Percentiles rank a stretch among this genome's conserved stretches.
Conservation (phyloP, 2,329 filamentous ascomycete species). For the Neurospora sp. region DNA sequence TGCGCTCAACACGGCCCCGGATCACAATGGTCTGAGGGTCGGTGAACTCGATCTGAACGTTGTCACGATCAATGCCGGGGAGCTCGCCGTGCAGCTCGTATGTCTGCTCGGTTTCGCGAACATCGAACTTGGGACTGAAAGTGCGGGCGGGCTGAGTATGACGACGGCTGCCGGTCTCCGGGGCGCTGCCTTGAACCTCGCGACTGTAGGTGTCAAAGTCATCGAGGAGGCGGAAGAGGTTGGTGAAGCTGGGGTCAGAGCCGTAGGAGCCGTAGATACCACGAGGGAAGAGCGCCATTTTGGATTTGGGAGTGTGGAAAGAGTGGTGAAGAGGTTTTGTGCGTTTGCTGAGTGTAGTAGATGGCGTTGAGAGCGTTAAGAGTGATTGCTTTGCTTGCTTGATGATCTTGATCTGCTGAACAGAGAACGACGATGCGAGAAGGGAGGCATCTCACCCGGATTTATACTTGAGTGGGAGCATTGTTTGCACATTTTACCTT, state of each 20-base stretch:
- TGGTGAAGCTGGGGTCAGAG: constrained; percentile 40
- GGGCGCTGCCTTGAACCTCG: constrained; percentile 18
- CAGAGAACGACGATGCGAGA: neutral
- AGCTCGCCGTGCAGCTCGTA: constrained; percentile 78
- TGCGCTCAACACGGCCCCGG: constrained; percentile 58
- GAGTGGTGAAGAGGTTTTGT: constrained; percentile 17
- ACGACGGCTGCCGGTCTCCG: constrained; percentile 8
- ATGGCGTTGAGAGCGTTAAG: neutral
- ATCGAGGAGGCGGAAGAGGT: constrained; percentile 54
- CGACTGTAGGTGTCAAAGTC: constrained; percentile 50
- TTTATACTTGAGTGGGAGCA: neutral
- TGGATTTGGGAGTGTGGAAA: constrained; percentile 24
- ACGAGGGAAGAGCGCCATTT: constrained; percentile 52
- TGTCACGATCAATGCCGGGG: constrained; percentile 62
- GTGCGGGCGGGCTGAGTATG: constrained; percentile 25
- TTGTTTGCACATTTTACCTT: neutral
- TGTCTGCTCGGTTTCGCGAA: constrained; percentile 55
- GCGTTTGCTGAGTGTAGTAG: neutral
- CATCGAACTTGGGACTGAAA: constrained; percentile 71
- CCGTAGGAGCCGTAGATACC: constrained; percentile 33
- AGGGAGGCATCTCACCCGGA: neutral
- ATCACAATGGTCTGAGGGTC: constrained; percentile 65
- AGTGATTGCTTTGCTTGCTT: neutral
- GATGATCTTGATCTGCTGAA: neutral
- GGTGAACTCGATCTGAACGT: constrained; percentile 69